Evolutionary conservation across 495 filamentous ascomycete genomes (phyloP).

Genomic region (Aspergillus ostianus): DNA sequence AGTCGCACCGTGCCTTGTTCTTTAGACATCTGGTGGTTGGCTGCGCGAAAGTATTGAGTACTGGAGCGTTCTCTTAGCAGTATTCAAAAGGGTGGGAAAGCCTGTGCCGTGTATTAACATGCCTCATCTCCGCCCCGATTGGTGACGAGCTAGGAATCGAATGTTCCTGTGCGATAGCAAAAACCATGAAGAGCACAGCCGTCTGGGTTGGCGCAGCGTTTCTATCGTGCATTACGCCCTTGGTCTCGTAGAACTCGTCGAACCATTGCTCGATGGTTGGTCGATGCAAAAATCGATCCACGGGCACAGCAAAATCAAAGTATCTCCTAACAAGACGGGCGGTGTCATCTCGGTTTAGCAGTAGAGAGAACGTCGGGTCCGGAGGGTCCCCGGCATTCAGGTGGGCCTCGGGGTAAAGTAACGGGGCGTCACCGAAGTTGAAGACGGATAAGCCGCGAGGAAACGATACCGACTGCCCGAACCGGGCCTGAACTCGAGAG

Average conservation of each 20-base stretch:
- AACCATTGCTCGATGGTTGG: conserved; percentile 22
- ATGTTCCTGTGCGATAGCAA: conserved; percentile 5
- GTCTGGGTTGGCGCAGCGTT: not conserved
- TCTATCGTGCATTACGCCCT: conserved; percentile 12
- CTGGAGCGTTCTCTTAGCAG: conserved; percentile 3
- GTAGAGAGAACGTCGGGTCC: not conserved
- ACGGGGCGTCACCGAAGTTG: conserved; percentile 25
- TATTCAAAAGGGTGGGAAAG: too few relatives aligned
- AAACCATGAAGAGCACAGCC: conserved; percentile 12
- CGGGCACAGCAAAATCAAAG: conserved; percentile 30
- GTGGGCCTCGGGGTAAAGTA: conserved; percentile 12
- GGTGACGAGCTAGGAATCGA: not conserved
- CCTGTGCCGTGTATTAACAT: too few relatives aligned
- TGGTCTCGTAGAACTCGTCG: conserved; percentile 23
- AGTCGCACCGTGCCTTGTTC: conserved; percentile 8
- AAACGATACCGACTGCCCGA: conserved; percentile 16
- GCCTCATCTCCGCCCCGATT: not conserved
- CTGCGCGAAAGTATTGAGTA: conserved; percentile 4
- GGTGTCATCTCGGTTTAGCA: not conserved
- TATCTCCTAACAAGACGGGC: conserved; percentile 22
- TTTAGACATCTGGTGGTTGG: conserved; percentile 6
- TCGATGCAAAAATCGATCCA: conserved; percentile 25
- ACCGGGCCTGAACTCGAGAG: conserved; percentile 21
- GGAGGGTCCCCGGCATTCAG: not conserved
- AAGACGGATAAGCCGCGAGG: conserved; percentile 13